phyloP scores from a whole-genome alignment of 2,329 filamentous ascomycete genomes.

The Nemania bipapillata region DNA sequence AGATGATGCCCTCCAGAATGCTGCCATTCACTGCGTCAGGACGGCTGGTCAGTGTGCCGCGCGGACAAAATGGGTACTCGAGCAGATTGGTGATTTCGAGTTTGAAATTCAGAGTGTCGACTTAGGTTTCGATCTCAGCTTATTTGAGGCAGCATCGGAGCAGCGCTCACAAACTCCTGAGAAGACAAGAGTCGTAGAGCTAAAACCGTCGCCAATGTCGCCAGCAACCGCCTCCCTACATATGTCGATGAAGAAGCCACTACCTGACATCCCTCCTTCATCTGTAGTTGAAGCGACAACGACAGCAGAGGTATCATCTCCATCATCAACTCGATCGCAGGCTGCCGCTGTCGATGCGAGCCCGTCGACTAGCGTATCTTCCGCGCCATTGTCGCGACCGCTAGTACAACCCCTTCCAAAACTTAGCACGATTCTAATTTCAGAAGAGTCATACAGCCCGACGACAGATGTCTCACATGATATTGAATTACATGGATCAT shows the following conservation, averaged over 20 bases:
- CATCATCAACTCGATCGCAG: conserved; percentile 54
- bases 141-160: conserved; percentile 59
- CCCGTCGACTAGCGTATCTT: conserved; percentile 58
- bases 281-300: conserved; percentile 36
- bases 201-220: conserved; percentile 49
- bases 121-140: conserved; percentile 66
- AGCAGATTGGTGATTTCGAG: conserved; percentile 91
- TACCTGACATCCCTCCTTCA: conserved; percentile 69
- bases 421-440: conserved; percentile 63
- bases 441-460: conserved; percentile 61
- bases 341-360: conserved; percentile 57
- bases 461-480: conserved; percentile 63
- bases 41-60: conserved; percentile 91
- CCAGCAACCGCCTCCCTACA: conserved; percentile 48
- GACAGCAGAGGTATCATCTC: conserved; percentile 49
- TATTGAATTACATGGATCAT: conserved; percentile 62
- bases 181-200: conserved; percentile 55
- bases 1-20: conserved; percentile 79
- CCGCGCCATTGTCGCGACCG: conserved; percentile 61
- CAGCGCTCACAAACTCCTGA: conserved; percentile 52
- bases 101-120: conserved; percentile 73
- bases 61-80: conserved; percentile 84
- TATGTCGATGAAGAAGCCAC: conserved; percentile 71
- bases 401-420: conserved; percentile 67
- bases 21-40: conserved; percentile 87